Base-by-base conservation (phyloP, 2,329 filamentous ascomycete species). In the Rhytidhysteron rufulum region DNA sequence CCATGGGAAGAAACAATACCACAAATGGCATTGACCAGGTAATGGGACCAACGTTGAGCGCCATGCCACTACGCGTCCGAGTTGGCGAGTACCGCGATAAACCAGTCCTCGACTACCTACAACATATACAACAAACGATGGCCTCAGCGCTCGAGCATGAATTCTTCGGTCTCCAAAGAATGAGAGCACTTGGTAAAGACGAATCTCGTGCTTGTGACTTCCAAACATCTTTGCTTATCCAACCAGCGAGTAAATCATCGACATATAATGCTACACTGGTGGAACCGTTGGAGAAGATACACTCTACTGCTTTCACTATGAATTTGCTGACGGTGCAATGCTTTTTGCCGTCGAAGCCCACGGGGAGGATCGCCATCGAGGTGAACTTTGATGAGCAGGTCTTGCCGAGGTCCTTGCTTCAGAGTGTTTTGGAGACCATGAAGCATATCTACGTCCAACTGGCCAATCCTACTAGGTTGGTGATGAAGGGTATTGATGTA, bases 31-130 rank as follows among this genome's bases (percentile, higher is more conserved):
- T 66, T 30, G 49, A 54, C 11, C 37, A 56, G n/a, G 58, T 67
- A n/a, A 48, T 61, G 19, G 66, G 62, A 6, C 66, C 63, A 6
- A 53, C 58, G 2, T 46, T 66, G 16, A 54, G 63, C 4, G 63
- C 66, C 5, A 54, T 71, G 4, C 68, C 68, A n/a, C 42, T 66
- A 6, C 60, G 68, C 4, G 43, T 72, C 13, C 36, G 25, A n/a
- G 9, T 29, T 29, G 9, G 25, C 9, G n/a, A n/a, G n/a, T n/a
- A 9, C 25, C 9, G n/a, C 9, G 25, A n/a, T n/a, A n/a, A 29
- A 9, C 25, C n/a, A n/a, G 25, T 29, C 25, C 25, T 29, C 9
- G n/a, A 29, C 9, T 29, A 29, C n/a, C n/a, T 29, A n/a, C 25
- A 9, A 29, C 9, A 9, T 29, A 9, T 29, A 29, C 25, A 9